Evolutionary conservation across 495 filamentous ascomycete genomes (phyloP).

Genomic region (Apiosordaria backusii): DNA sequence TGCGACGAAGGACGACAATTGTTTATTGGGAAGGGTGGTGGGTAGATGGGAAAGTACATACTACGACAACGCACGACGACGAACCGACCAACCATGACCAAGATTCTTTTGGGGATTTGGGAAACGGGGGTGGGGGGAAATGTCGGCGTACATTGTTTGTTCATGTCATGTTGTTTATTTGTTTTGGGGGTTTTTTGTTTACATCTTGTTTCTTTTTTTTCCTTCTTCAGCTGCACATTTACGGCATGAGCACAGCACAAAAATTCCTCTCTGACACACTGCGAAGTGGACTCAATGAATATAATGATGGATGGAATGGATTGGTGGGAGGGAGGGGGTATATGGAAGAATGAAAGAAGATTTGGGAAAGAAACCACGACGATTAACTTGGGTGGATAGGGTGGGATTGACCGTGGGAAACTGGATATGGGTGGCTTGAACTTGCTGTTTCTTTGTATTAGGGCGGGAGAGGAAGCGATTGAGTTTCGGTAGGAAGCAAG

Average conservation of each 20-base stretch:
- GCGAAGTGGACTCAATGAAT: background rate
- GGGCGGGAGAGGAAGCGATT: background rate
- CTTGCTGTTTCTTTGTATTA: background rate
- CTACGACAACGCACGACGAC: background rate
- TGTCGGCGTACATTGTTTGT: too few species aligned
- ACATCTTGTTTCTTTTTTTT: background rate
- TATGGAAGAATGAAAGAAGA: background rate
- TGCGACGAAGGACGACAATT: background rate
- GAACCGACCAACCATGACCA: background rate
- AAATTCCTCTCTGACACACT: background rate
- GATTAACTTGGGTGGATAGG: background rate
- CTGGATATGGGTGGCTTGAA: background rate
- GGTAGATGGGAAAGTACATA: background rate
- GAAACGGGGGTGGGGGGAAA: background rate
- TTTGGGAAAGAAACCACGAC: background rate
- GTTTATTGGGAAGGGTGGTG: background rate
- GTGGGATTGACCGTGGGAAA: background rate
- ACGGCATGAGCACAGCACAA: background rate
- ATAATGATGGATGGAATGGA: background rate
- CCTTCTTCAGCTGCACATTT: background rate
- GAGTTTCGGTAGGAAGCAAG: background rate
- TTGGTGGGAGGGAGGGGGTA: background rate
- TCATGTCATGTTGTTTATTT: background rate
- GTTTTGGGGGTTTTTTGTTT: background rate
- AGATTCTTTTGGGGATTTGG: background rate